Evolutionary conservation across 2,329 filamentous ascomycete species (phyloP).

Genomic region (Plectosphaerella plurivora): DNA sequence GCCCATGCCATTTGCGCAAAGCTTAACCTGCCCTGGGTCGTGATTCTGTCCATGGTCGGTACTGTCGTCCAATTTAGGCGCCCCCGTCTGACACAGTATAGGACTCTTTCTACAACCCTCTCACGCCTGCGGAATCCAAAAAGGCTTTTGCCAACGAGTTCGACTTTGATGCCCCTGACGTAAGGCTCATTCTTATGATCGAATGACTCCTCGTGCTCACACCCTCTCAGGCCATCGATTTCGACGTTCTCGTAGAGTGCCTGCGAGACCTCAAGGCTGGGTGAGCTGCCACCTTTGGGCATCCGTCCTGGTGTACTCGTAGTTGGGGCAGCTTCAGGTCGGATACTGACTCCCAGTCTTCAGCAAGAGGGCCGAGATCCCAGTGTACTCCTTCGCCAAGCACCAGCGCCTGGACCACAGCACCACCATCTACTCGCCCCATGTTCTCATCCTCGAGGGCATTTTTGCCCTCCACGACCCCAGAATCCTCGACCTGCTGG

Average conservation of each 20-base stretch:
- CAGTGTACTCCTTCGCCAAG: constrained; percentile 91
- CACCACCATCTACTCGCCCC: constrained; percentile 90
- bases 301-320: neutral
- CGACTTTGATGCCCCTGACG: constrained; percentile 89
- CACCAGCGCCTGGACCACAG: constrained; percentile 77
- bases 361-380: constrained; percentile 84
- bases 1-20: constrained; percentile 87
- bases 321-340: neutral
- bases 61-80: constrained; percentile 8
- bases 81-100: constrained; percentile 29
- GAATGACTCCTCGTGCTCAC: neutral
- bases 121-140: constrained; percentile 73
- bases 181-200: constrained; percentile 7
- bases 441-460: constrained; percentile 91
- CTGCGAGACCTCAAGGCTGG: constrained; percentile 84
- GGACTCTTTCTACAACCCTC: constrained; percentile 96
- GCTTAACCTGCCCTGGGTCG: constrained; percentile 93
- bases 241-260: constrained; percentile 77
- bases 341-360: neutral
- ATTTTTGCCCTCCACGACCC: constrained; percentile 93
- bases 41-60: constrained; percentile 79
- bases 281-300: constrained; percentile 45
- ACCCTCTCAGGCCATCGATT: constrained; percentile 69
- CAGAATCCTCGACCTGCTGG: constrained; percentile 78
- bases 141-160: constrained; percentile 86